Conservation (phyloP, 2,329 filamentous ascomycete genomes). For the Aspergillus floridensis region DNA sequence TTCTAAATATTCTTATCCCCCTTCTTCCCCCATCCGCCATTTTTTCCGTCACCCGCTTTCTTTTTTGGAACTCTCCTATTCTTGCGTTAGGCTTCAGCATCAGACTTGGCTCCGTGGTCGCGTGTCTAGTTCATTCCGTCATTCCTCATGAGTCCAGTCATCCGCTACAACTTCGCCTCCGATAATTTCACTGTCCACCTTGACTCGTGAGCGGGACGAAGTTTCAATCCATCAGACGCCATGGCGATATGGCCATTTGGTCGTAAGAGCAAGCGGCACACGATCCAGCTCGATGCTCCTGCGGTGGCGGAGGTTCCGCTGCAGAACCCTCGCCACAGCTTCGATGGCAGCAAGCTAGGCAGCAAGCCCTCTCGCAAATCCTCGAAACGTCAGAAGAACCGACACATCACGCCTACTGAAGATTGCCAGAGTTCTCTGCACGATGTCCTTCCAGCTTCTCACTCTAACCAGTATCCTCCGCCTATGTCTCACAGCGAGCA, state of each 20-base stretch:
- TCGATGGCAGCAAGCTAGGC: constrained; percentile 26
- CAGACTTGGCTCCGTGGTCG: constrained; percentile 12
- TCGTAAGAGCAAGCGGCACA: constrained; percentile 68
- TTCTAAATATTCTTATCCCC: constrained; percentile 1
- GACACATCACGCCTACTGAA: constrained; percentile 28
- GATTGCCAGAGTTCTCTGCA: constrained; percentile 17
- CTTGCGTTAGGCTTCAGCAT: background rate
- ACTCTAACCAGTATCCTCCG: constrained; percentile 19
- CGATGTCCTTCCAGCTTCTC: constrained; percentile 13
- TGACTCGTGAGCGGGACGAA: constrained; percentile 21
- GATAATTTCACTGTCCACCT: constrained; percentile 19
- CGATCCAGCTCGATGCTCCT: constrained; percentile 56
- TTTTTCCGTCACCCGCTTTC: constrained; percentile 6
- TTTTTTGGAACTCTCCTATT: background rate
- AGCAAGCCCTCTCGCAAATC: constrained; percentile 35
- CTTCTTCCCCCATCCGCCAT: background rate
- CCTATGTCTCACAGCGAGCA: constrained; percentile 23
- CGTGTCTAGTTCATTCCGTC: constrained; percentile 13
- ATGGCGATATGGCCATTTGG: constrained; percentile 87
- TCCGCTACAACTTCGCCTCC: constrained; percentile 15
- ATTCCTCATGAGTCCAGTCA: constrained; percentile 30
- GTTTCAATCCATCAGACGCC: constrained; percentile 22
- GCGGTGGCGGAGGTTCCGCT: constrained; percentile 39
- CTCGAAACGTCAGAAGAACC: constrained; percentile 35
- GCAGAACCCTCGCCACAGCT: constrained; percentile 30